phyloP scores from a whole-genome alignment of 1,284 basidiomycete species.

The Anthracocystis setariae region DNA sequence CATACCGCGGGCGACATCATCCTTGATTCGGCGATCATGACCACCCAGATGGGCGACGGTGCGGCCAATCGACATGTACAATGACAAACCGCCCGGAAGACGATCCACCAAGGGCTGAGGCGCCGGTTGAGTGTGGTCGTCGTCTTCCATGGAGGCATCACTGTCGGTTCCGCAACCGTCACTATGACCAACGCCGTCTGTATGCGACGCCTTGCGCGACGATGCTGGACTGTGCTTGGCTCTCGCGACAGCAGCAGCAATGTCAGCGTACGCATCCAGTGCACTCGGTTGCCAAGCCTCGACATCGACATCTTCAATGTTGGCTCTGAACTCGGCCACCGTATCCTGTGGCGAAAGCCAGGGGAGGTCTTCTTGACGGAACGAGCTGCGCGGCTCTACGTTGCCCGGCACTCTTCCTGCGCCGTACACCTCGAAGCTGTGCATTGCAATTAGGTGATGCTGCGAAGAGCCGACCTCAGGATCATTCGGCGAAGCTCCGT shows the following conservation, averaged over 20 bases:
- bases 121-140: background rate
- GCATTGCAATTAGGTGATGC: constrained; percentile 49
- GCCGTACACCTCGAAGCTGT: constrained; percentile 43
- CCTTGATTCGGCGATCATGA: constrained; percentile 46
- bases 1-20: constrained; percentile 52
- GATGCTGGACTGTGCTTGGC: constrained; percentile 1
- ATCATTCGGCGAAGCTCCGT: background rate
- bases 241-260: constrained; percentile 17
- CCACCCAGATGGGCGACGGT: constrained; percentile 54
- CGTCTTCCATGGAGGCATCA: background rate
- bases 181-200: background rate
- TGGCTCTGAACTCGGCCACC: constrained; percentile 41
- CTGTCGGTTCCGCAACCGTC: background rate
- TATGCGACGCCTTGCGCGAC: background rate
- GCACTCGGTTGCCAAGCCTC: constrained; percentile 54
- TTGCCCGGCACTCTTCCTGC: constrained; percentile 36
- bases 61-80: constrained; percentile 56
- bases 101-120: constrained; percentile 43
- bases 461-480: constrained; percentile 32
- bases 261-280: constrained; percentile 35
- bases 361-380: constrained; percentile 20
- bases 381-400: constrained; percentile 22
- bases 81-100: constrained; percentile 37
- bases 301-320: constrained; percentile 56
- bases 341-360: constrained; percentile 23